Conservation (phyloP, 2,329 filamentous ascomycete species). For the Sporothrix humicola region DNA sequence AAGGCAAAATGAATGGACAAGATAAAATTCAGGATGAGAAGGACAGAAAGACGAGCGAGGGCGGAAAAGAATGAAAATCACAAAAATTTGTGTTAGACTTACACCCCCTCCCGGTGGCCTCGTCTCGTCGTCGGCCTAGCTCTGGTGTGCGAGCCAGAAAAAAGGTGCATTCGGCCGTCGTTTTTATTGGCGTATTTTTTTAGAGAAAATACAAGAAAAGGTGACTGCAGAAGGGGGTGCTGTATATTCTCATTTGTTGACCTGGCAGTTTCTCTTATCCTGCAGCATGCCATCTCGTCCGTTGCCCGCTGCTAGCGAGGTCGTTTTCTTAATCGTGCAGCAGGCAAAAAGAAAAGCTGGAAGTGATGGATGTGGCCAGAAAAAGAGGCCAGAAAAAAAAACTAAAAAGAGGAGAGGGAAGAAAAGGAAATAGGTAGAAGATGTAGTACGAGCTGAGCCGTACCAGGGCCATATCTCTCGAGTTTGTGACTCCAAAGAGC, state of each 20-base stretch:
- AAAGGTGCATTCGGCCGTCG: not conserved
- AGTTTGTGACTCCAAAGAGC: not conserved
- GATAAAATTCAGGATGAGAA: not conserved
- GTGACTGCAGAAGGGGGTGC: not conserved
- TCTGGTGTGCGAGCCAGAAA: not conserved
- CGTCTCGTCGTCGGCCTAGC: constrained; percentile 9
- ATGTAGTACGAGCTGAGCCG: too few species aligned
- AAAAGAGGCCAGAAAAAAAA: not conserved
- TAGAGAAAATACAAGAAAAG: not conserved
- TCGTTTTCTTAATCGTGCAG: constrained; percentile 5
- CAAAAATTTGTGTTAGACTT: constrained; percentile 1
- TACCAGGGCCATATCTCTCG: not conserved
- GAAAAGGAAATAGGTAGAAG: not conserved
- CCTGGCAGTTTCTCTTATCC: not conserved
- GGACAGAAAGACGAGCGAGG: not conserved
- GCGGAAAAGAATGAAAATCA: not conserved
- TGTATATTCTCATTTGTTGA: constrained; percentile 5
- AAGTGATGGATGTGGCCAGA: not conserved
- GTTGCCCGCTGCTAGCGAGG: not conserved
- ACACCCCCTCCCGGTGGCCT: constrained; percentile 9
- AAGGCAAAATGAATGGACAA: not conserved
- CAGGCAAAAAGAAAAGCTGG: not conserved
- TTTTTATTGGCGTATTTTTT: not conserved
- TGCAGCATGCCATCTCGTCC: not conserved
- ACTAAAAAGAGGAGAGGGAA: not conserved